Conservation (phyloP, 176 grass and related monocot genomes). For the Metroxylon sagu region DNA sequence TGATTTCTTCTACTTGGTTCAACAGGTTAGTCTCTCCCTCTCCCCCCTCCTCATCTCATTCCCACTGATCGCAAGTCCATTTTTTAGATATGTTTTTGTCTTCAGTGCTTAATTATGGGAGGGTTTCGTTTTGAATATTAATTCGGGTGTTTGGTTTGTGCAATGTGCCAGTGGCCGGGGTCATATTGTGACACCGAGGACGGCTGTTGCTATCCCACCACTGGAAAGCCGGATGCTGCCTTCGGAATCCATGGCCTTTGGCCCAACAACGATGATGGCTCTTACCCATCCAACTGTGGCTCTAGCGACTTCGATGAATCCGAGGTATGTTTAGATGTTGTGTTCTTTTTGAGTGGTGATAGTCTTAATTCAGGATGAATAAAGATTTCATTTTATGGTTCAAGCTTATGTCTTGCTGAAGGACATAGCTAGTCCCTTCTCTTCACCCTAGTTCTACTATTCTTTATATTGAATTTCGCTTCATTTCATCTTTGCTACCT, state of each 20-base stretch:
- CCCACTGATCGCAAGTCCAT: too few species aligned
- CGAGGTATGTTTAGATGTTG: slow-evolving; percentile 26
- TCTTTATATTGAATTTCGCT: too few species aligned
- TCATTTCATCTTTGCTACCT: too few species aligned
- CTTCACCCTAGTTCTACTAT: too few species aligned
- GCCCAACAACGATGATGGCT: slow-evolving; percentile 85
- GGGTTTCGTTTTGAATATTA: too few species aligned
- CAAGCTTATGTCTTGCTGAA: too few species aligned
- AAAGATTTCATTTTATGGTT: too few species aligned
- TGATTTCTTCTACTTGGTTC: slow-evolving; percentile 88
- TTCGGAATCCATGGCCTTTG: slow-evolving; percentile 98
- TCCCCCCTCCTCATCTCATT: too few species aligned
- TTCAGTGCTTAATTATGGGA: too few species aligned
- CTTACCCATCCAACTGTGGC: slow-evolving; percentile 85
- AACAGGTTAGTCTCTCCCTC: slow-evolving; percentile 25
- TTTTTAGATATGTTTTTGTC: too few species aligned
- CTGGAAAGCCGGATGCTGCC: slow-evolving; percentile 78
- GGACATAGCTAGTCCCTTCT: too few species aligned
- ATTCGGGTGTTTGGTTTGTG: slow-evolving; percentile 2
- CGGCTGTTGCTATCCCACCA: slow-evolving; percentile 81
- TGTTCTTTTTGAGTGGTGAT: not conserved
- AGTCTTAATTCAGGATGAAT: too few species aligned
- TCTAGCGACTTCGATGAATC: slow-evolving; percentile 41
- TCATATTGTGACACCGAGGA: slow-evolving; percentile 76
- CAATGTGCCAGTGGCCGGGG: slow-evolving; percentile 65